Percentiles rank a stretch among this genome's conserved stretches.
Conservation (phyloP, 768 basidiomycete species). For the Austroboletus eburneus region DNA sequence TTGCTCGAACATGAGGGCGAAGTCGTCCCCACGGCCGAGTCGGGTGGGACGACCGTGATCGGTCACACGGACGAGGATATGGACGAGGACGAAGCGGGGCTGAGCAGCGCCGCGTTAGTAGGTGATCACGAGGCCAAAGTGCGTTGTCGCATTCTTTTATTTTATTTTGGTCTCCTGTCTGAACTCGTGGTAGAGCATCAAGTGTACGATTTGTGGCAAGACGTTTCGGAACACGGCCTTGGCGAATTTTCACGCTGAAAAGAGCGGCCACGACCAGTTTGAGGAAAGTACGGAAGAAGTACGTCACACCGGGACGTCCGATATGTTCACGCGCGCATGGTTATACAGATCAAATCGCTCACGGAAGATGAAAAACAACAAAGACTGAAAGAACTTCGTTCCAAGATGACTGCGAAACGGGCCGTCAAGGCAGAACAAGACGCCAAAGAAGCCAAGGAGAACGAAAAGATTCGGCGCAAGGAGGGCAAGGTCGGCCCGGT, state of each 20-base stretch:
- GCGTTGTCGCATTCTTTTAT: conserved; percentile 6
- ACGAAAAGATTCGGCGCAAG: conserved; percentile 80
- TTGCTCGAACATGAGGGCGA: conserved; percentile 77
- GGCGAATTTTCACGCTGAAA: conserved; percentile 91
- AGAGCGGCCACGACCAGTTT: conserved; percentile 92
- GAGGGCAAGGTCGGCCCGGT: conserved; percentile 85
- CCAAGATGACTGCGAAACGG: conserved; percentile 80
- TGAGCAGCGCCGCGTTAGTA: conserved; percentile 47
- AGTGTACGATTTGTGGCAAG: conserved; percentile 81
- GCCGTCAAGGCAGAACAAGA: conserved; percentile 69
- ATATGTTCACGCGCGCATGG: too few species aligned
- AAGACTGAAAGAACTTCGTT: conserved; percentile 72
- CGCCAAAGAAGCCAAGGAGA: conserved; percentile 63
- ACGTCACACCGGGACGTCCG: background rate
- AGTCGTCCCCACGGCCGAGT: conserved; percentile 60
- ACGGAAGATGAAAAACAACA: conserved; percentile 91
- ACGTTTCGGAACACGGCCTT: conserved; percentile 81
- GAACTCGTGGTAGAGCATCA: conserved; percentile 57
- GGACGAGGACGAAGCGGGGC: conserved; percentile 57
- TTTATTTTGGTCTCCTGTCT: background rate
- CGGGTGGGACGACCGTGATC: conserved; percentile 21
- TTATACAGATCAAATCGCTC: conserved; percentile 75
- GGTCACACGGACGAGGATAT: conserved; percentile 30
- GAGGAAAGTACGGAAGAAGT: conserved; percentile 96
- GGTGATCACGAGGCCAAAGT: conserved; percentile 53